Evolutionary conservation across 2,329 filamentous ascomycete genomes (phyloP), one percentile per base, ranked within the genome.

Genomic region (Orbilia quercus): DNA sequence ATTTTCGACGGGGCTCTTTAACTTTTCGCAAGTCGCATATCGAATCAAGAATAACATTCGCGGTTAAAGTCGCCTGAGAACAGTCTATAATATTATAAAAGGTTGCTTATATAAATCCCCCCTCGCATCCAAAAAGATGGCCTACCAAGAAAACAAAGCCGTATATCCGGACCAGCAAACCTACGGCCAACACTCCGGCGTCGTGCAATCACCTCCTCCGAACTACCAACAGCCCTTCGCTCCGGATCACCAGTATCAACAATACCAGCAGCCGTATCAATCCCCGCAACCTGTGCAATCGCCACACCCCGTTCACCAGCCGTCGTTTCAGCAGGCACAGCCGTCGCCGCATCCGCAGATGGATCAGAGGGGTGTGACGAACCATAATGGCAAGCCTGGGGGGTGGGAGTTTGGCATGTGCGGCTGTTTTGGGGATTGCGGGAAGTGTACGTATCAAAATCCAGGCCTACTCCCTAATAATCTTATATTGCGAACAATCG

Each of bases 391-490:
- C 36, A 23, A 55, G 16, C 62, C 72, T 0, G 42, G 48, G n/a
- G n/a, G 51, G 23, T 77, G 75, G 75, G 47, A 76, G 62, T 50
- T 73, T 23, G 73, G 69, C 7, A 54, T 77, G 69, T 76, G 65
- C 31, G 22, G 50, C 16, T 76, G 75, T 22, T 77, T 76, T 45
- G 59, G 53, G 11, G 58, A 76, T 31, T 65, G 48, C 12, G 75
- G 75, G 4, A 64, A 73, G 44, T 77, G 76, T 77, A 63, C 55
- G 75, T 58, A 6, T 11, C 14, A 23, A n/a, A n/a, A n/a, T n/a
- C n/a, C n/a, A n/a, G n/a, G n/a, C n/a, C 20, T 31, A 23, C 23
- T 42, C 34, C 38, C 14, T 16, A 36, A 3, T n/a, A n/a, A n/a
- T n/a, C n/a, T n/a, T n/a, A n/a, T n/a, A n/a, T n/a, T n/a, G n/a